phyloP scores from a whole-genome alignment of 208 protist genomes.

The Tritrichomonas musculus region DNA sequence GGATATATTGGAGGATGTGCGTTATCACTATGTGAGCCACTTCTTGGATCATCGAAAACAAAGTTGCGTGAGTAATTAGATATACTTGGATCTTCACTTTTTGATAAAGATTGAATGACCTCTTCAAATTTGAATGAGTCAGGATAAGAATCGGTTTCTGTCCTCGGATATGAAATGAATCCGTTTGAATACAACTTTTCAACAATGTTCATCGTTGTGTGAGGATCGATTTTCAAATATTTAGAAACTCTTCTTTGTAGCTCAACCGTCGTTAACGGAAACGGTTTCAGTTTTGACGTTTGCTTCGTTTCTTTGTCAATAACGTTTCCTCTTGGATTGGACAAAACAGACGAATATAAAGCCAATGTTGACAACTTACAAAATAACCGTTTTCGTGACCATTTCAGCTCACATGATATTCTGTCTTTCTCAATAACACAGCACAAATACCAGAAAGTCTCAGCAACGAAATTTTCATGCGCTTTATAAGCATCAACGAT shows the following conservation, averaged over 20 bases:
- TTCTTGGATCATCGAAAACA: constrained; percentile 60
- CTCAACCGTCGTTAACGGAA: constrained; percentile 89
- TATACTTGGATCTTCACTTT: not conserved
- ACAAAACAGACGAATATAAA: constrained; percentile 52
- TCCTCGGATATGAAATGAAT: constrained; percentile 56
- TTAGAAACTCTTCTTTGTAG: constrained; percentile 74
- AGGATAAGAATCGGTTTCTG: constrained; percentile 43
- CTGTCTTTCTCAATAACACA: constrained; percentile 57
- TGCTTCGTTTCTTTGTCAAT: not conserved
- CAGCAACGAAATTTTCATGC: not conserved
- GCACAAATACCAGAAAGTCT: constrained; percentile 18
- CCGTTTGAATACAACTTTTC: constrained; percentile 82
- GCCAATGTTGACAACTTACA: constrained; percentile 54
- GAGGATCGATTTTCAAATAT: constrained; percentile 71
- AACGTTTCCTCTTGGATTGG: constrained; percentile 55
- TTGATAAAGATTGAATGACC: not conserved
- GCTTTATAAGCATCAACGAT: constrained; percentile 68
- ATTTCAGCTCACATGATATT: not conserved
- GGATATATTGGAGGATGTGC: constrained; percentile 95
- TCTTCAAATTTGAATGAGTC: constrained; percentile 26
- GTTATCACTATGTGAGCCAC: constrained; percentile 83
- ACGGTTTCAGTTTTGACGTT: constrained; percentile 52
- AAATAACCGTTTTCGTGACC: constrained; percentile 54
- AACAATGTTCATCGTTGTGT: constrained; percentile 82
- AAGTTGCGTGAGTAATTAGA: not conserved